A percentile compares a stretch with the other conserved stretches of the same genome.
Evolutionary conservation across 495 filamentous ascomycete genomes (phyloP).

Genomic region (Thermochaetoides thermophila): DNA sequence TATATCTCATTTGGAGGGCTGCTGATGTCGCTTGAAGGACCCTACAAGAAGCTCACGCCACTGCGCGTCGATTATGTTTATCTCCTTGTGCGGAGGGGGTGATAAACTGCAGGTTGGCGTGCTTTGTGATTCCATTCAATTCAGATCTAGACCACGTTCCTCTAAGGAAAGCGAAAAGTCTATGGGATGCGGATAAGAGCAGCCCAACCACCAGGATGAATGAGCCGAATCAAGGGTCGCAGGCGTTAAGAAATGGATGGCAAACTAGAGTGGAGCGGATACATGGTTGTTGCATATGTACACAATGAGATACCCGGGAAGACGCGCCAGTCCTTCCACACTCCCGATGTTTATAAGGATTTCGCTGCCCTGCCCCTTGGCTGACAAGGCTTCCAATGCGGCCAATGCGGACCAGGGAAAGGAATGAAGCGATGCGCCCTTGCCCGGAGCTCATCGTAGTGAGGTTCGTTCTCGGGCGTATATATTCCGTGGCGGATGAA

Average conservation of each 20-base stretch:
- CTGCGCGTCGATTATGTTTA: constrained; percentile 87
- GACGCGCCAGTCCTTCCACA: constrained; percentile 4
- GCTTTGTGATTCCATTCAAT: too few relatives aligned
- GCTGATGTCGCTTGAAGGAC: constrained; percentile 77
- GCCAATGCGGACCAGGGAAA: constrained; percentile 55
- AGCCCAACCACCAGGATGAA: not conserved
- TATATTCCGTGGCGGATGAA: constrained; percentile 75
- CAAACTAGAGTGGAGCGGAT: not conserved
- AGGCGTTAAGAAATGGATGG: constrained; percentile 10
- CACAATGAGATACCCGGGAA: constrained; percentile 19
- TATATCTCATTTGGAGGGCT: constrained; percentile 88
- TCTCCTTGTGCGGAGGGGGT: constrained; percentile 75
- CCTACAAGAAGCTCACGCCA: constrained; percentile 88
- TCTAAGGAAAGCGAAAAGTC: too few relatives aligned
- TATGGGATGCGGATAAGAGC: constrained; percentile 1
- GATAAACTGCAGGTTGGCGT: too few relatives aligned
- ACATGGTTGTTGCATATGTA: too few relatives aligned
- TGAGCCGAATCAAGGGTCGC: constrained; percentile 1
- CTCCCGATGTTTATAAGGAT: constrained; percentile 1
- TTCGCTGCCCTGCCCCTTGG: constrained; percentile 2
- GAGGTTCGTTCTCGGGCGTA: constrained; percentile 64
- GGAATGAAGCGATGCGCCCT: constrained; percentile 67
- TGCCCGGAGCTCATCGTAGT: constrained; percentile 63
- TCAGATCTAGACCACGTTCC: too few relatives aligned
- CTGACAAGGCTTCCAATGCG: constrained; percentile 4